These are phyloP conservation scores for Yamadazyma insecticola DNA, from an alignment of 805 yeast species.

Conservation along the genomic window DNA sequence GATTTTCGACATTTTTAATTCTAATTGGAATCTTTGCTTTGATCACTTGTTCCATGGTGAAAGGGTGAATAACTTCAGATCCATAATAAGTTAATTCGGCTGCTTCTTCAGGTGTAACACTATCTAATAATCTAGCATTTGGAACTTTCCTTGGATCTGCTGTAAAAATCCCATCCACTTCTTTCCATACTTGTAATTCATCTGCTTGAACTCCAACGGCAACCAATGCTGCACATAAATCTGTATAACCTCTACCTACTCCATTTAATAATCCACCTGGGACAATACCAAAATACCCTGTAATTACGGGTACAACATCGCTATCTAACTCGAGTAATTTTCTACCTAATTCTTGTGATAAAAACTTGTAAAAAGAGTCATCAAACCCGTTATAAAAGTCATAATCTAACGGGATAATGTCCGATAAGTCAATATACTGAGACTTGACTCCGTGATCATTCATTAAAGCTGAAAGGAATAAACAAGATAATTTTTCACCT, in stretches of 20 bases:
- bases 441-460: slow-evolving; percentile 80
- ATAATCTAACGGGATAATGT: slow-evolving; percentile 60
- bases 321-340: slow-evolving; percentile 40
- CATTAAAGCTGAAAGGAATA: slow-evolving; percentile 82
- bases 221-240: slow-evolving; percentile 91
- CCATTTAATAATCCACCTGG: slow-evolving; percentile 93
- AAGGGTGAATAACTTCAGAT: slow-evolving; percentile 96
- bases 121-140: slow-evolving; percentile 74
- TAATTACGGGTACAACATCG: slow-evolving; percentile 74
- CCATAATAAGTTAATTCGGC: slow-evolving; percentile 98
- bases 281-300: slow-evolving; percentile 94
- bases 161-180: slow-evolving; percentile 97
- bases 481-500: slow-evolving; percentile 90
- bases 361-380: slow-evolving; percentile 54
- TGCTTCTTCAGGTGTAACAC: slow-evolving; percentile 98
- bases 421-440: slow-evolving; percentile 71
- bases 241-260: slow-evolving; percentile 97
- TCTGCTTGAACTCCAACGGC: slow-evolving; percentile 93
- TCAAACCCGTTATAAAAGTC: slow-evolving; percentile 60
- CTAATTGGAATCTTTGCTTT: slow-evolving; percentile 94
- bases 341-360: slow-evolving; percentile 50
- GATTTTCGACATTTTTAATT: slow-evolving; percentile 93
- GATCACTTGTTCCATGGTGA: slow-evolving; percentile 98
- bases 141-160: slow-evolving; percentile 97
- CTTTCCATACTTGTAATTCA: slow-evolving; percentile 97